phyloP scores from a whole-genome alignment of 2,329 filamentous ascomycete genomes.

The Fusarium nisikadoi region DNA sequence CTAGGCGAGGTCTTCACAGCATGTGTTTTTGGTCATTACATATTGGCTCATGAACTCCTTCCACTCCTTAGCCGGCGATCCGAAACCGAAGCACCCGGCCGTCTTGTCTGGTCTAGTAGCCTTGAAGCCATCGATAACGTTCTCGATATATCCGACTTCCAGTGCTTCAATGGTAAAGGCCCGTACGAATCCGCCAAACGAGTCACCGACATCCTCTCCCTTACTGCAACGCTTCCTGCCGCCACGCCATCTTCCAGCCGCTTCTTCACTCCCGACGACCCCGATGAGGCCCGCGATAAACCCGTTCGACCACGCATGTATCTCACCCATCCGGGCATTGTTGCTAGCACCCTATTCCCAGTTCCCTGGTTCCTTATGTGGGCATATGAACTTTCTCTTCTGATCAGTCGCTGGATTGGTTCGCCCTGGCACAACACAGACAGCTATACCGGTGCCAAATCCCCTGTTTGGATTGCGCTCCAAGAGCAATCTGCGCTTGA shows the following conservation, averaged over 20 bases:
- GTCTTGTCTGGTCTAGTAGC: conserved; percentile 89
- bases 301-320: conserved; percentile 71
- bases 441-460: conserved; percentile 80
- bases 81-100: conserved; percentile 60
- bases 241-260: conserved; percentile 65
- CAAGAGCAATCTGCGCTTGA: conserved; percentile 72
- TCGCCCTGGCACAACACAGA: conserved; percentile 87
- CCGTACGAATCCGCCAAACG: conserved; percentile 92
- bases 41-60: conserved; percentile 83
- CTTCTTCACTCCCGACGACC: conserved; percentile 61
- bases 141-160: conserved; percentile 77
- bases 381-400: conserved; percentile 74
- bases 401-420: conserved; percentile 79
- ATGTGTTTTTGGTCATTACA: conserved; percentile 95
- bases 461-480: conserved; percentile 82
- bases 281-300: conserved; percentile 34
- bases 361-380: conserved; percentile 76
- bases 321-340: conserved; percentile 86
- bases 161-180: conserved; percentile 69
- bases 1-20: conserved; percentile 88
- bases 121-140: conserved; percentile 70
- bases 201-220: conserved; percentile 82
- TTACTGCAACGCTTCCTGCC: conserved; percentile 76
- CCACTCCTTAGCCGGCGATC: conserved; percentile 71
- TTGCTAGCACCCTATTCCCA: conserved; percentile 83